A percentile compares a stretch with the other conserved stretches of the same genome.
Conservation (phyloP, 352 stramenopile species). For the Peronospora tabacina region DNA sequence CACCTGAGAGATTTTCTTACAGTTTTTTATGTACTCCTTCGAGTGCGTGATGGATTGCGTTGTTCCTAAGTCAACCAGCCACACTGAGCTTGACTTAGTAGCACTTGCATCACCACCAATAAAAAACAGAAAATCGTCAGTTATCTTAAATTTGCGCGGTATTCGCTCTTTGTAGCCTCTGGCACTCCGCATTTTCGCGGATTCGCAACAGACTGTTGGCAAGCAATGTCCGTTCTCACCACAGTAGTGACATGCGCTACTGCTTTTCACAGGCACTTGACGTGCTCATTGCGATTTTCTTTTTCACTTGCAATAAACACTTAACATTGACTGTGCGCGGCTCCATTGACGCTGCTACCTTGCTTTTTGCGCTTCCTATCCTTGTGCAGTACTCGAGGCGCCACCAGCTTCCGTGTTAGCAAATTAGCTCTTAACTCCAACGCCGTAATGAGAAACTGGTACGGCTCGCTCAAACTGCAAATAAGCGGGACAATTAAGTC, state of each 20-base stretch:
- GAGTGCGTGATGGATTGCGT: slow-evolving; percentile 10
- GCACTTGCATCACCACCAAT: background rate
- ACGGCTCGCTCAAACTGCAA: background rate
- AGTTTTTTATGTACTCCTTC: background rate
- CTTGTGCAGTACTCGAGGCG: background rate
- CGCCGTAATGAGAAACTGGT: background rate
- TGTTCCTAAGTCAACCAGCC: slow-evolving; percentile 8
- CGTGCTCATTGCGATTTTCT: background rate
- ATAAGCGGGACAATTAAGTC: too few species aligned
- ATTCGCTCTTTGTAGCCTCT: background rate
- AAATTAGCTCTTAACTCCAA: background rate
- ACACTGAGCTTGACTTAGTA: slow-evolving; percentile 5
- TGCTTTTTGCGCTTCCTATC: slow-evolving; percentile 2
- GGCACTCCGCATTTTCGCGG: background rate
- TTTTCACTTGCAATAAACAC: background rate
- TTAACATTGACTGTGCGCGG: background rate
- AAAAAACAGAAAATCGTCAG: slow-evolving; percentile 1
- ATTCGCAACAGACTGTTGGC: background rate
- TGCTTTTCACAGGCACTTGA: background rate
- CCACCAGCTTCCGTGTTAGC: background rate
- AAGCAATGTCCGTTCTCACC: background rate
- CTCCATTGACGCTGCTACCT: background rate
- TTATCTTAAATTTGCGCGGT: background rate
- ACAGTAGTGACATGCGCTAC: slow-evolving; percentile 1
- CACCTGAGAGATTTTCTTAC: too few species aligned